phyloP scores from a whole-genome alignment of 305 asterid species.

The Fraxinus nigra region DNA sequence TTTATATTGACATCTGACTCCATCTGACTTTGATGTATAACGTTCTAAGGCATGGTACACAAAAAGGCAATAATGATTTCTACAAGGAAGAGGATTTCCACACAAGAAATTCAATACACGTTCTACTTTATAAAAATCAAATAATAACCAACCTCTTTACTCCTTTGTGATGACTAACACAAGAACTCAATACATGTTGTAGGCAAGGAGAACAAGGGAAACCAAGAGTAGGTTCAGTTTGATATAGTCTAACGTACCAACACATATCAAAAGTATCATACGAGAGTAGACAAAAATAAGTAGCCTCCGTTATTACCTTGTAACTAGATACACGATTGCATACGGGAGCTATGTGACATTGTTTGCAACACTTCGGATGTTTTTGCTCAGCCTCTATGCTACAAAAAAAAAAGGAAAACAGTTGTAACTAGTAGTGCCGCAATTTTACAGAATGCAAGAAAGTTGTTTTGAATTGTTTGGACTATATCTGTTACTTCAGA shows the following conservation, averaged over 20 bases:
- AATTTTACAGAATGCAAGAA: no score
- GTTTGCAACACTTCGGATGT: slow-evolving; percentile 79
- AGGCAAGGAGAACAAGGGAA: slow-evolving; percentile 68
- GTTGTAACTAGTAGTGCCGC: no score
- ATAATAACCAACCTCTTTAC: slow-evolving; percentile 67
- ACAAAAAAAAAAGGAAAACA: slow-evolving; percentile 26
- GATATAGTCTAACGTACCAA: slow-evolving; percentile 15
- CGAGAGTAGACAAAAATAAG: neutral
- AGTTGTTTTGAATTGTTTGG: no score
- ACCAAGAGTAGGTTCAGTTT: slow-evolving; percentile 56
- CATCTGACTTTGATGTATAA: slow-evolving; percentile 39
- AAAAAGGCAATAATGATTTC: slow-evolving; percentile 83
- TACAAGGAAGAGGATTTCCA: slow-evolving; percentile 81
- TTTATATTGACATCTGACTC: slow-evolving; percentile 6
- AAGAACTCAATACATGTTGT: slow-evolving; percentile 73
- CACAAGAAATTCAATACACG: slow-evolving; percentile 38
- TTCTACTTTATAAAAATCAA: slow-evolving; percentile 18
- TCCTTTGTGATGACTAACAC: slow-evolving; percentile 78
- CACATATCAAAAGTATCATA: neutral
- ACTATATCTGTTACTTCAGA: no score
- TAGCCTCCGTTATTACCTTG: slow-evolving; percentile 52
- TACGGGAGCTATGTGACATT: slow-evolving; percentile 55
- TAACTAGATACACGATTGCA: slow-evolving; percentile 57
- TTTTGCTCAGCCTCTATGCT: slow-evolving; percentile 76
- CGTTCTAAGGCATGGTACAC: slow-evolving; percentile 62